Conservation (phyloP, 805 yeast genomes). For the Starmerella powellii region DNA sequence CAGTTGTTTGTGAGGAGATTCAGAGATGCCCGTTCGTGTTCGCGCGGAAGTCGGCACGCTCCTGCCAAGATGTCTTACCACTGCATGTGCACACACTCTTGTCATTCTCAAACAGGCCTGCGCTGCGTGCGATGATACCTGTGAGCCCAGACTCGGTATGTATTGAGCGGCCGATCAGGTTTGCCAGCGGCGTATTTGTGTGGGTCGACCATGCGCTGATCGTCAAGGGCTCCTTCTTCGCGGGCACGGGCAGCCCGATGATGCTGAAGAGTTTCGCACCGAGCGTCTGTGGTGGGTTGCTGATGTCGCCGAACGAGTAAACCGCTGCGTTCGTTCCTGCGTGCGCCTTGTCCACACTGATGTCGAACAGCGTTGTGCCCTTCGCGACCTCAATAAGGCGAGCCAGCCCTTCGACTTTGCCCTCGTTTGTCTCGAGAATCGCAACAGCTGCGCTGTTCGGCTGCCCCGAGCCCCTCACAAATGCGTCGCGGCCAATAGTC, state of each 20-base stretch:
- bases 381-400: constrained; percentile 61
- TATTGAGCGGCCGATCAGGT: constrained; percentile 22
- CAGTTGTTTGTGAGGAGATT: too few species aligned
- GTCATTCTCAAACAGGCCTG: constrained; percentile 94
- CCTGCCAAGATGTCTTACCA: constrained; percentile 95
- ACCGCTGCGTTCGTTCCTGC: constrained; percentile 43
- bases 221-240: neutral
- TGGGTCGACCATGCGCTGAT: constrained; percentile 12
- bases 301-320: constrained; percentile 61
- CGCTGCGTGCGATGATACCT: constrained; percentile 91
- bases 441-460: constrained; percentile 86
- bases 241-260: constrained; percentile 1
- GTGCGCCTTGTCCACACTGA: constrained; percentile 45
- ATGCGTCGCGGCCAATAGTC: constrained; percentile 71
- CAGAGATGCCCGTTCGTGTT: constrained; percentile 16
- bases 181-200: constrained; percentile 4
- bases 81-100: constrained; percentile 88
- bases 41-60: constrained; percentile 44
- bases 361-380: constrained; percentile 51
- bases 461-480: constrained; percentile 79
- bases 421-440: constrained; percentile 56
- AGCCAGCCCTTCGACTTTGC: constrained; percentile 76
- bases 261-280: constrained; percentile 18
- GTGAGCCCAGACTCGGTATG: constrained; percentile 32
- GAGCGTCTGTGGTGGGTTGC: constrained; percentile 34